Evolutionary conservation across 179 eudicot species (phyloP), one percentile per base, ranked within the genome.

Genomic region (Patellifolia procumbens): DNA sequence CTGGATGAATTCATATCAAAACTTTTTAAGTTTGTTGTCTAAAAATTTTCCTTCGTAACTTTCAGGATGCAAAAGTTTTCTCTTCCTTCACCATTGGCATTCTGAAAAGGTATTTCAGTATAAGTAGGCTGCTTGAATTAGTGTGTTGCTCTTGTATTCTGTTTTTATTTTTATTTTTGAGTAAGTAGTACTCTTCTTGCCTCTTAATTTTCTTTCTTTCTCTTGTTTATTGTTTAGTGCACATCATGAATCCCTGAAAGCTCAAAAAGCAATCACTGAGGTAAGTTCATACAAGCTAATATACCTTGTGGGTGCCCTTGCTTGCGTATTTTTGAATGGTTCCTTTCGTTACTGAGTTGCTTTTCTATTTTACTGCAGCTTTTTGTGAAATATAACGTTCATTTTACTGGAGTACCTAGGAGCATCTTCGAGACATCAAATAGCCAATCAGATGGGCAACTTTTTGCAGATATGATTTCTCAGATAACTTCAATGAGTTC

Each of bases 201-300:
- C 1, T 55, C 72, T 69, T 52, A 12, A 29, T 70, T 26, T 12
- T 39, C 28, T 48, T 35, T 22, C 26, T 19, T 58, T 83, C 74
- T 67, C 34, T 75, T 67, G 70, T 77, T 80, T 84, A 96, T 75
- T 67, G 70, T 77, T 80, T 84, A 96, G 99, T 86, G 92, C 98
- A 45, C 99, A 93, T 84, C 95, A 96, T 75, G 99, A 93, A 85
- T 86, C 99, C 65, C 79, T 89, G 73, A 96, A 96, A 89, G 87
- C 96, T 87, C 99, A 96, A 84, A 96, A 96, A 83, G 94, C 98
- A 52, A 89, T 96, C 83, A 96, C 87, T 76, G 99, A 93, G 99
- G 99, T 96, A 84, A 73, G 24, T 48, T 72, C 56, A 24, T 70
- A 65, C 45, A 4, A 22, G 32, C 52, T 75, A 49, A 73, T 55